Evolutionary conservation across 1,139 yeast species (phyloP).

Genomic region (Cylindricascospora bacillispora): DNA sequence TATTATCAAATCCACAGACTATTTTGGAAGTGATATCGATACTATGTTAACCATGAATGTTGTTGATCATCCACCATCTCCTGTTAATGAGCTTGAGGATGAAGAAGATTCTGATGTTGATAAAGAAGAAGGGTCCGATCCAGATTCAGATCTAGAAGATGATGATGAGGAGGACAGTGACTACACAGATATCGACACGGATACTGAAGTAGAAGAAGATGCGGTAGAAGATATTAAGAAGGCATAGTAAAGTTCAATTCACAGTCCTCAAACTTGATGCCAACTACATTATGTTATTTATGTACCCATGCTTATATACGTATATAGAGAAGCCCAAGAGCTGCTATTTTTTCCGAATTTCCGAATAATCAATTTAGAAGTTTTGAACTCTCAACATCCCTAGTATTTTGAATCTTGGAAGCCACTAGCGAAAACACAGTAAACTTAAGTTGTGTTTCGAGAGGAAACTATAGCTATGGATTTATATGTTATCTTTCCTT

Average conservation of each 20-base stretch:
- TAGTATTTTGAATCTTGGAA: no score
- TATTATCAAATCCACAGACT: constrained; percentile 49
- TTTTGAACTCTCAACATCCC: no score
- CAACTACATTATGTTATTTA: neutral
- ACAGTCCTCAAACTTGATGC: neutral
- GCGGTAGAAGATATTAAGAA: constrained; percentile 1
- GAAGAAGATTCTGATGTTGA: constrained; percentile 41
- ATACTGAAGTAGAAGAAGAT: constrained; percentile 30
- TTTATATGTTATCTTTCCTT: no score
- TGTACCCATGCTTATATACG: neutral
- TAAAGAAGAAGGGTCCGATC: constrained; percentile 32
- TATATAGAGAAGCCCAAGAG: no score
- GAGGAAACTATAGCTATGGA: no score
- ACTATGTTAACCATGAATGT: constrained; percentile 53
- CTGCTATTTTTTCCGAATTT: neutral
- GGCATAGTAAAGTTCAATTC: neutral
- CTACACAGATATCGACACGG: constrained; percentile 33
- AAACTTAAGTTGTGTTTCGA: no score
- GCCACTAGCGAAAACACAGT: no score
- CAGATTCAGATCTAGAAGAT: constrained; percentile 32
- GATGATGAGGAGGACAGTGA: constrained; percentile 32
- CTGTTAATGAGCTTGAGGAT: constrained; percentile 23
- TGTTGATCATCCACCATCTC: constrained; percentile 21
- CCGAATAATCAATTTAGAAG: no score
- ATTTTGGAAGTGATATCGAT: constrained; percentile 62